Percentiles rank a stretch among this genome's conserved stretches.
These are phyloP conservation scores for Cyphellophora attinorum DNA, from an alignment of 2,329 filamentous ascomycete genomes.

Conservation along the genomic window DNA sequence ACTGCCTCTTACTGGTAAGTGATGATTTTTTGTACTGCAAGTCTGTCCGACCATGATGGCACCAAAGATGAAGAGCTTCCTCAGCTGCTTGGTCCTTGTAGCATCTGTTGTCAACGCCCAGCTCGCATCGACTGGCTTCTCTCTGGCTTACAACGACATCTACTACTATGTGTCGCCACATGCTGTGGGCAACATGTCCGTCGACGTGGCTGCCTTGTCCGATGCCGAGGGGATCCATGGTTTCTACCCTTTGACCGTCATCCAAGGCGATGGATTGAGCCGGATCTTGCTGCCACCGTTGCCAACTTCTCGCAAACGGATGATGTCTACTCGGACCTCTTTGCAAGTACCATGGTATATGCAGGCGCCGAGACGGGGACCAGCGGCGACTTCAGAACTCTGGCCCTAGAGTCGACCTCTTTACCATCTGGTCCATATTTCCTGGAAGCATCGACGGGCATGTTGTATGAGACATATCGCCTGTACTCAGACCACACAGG, in stretches of 20 bases:
- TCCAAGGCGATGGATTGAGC: not conserved
- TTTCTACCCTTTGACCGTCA: conserved; percentile 5
- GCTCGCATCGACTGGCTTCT: conserved; percentile 2
- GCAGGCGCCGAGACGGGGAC: not conserved
- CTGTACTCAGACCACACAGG: conserved; percentile 7
- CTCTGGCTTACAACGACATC: not conserved
- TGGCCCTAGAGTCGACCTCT: not conserved
- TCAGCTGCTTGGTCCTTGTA: no score
- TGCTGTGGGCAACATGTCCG: conserved; percentile 1
- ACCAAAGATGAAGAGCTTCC: no score
- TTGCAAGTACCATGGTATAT: conserved; percentile 2
- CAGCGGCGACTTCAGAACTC: not conserved
- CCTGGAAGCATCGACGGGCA: conserved; percentile 2
- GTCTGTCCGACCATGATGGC: no score
- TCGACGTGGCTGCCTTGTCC: not conserved
- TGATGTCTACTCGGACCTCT: conserved; percentile 6
- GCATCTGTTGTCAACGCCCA: no score
- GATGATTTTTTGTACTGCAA: no score
- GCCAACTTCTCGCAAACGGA: conserved; percentile 1
- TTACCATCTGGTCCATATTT: conserved; percentile 8
- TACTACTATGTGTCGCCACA: conserved; percentile 4
- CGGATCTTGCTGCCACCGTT: not conserved
- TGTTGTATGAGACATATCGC: conserved; percentile 5
- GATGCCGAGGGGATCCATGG: not conserved
- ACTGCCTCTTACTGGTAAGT: no score